Evolutionary conservation across 1,139 yeast genomes (phyloP).

Genomic region (Komagataea norvegica): DNA sequence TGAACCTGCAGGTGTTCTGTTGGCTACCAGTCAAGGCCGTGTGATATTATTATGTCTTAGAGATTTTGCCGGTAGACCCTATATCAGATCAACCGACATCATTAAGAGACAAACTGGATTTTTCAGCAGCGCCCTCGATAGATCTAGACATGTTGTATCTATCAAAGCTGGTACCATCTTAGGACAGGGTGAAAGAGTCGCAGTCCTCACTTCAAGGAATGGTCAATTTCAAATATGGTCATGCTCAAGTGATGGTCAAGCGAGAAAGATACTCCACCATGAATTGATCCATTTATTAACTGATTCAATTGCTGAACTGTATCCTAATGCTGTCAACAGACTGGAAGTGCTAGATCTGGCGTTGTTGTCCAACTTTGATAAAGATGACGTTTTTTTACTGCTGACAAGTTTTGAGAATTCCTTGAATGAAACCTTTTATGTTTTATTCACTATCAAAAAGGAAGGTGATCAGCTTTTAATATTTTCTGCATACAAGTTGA

Average conservation of each 20-base stretch:
- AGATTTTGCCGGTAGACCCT: constrained; percentile 65
- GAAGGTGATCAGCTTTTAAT: constrained; percentile 50
- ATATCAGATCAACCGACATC: constrained; percentile 20
- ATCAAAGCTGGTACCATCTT: constrained; percentile 51
- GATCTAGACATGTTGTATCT: constrained; percentile 49
- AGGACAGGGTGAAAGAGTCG: constrained; percentile 49
- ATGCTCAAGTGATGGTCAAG: constrained; percentile 41
- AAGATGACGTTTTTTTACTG: constrained; percentile 43
- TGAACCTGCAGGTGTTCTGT: constrained; percentile 71
- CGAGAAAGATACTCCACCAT: constrained; percentile 34
- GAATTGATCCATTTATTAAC: constrained; percentile 34
- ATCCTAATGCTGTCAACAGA: constrained; percentile 37
- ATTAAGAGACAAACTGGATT: constrained; percentile 32
- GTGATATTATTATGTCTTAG: constrained; percentile 58
- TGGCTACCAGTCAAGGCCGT: constrained; percentile 70
- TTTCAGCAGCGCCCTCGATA: constrained; percentile 25
- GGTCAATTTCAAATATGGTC: constrained; percentile 47
- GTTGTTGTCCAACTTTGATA: constrained; percentile 28
- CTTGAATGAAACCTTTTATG: constrained; percentile 35
- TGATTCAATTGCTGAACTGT: constrained; percentile 37
- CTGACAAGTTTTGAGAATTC: constrained; percentile 40
- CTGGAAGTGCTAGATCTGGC: constrained; percentile 51
- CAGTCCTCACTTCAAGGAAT: constrained; percentile 35
- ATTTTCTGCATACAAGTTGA: constrained; percentile 56
- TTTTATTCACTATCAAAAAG: constrained; percentile 52